Evolutionary conservation across 2,329 filamentous ascomycete species (phyloP), one percentile per base, ranked within the genome.

Genomic region (Cercospora zeina): DNA sequence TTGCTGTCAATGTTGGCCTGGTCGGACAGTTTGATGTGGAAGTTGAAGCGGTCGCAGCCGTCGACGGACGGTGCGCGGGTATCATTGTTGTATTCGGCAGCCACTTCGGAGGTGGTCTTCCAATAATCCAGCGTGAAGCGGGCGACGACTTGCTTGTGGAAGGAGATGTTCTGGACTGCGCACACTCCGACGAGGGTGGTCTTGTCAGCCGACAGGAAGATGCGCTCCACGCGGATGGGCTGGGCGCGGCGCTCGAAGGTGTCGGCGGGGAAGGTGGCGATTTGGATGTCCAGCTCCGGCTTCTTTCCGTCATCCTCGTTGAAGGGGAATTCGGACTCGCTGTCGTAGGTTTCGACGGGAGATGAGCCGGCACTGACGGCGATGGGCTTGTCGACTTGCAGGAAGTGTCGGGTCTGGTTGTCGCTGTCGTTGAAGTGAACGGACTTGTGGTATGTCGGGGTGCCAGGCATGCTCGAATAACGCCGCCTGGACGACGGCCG

Each of bases 391-490:
- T 99, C 95, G 6, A 97, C 88, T 74, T 97, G 91, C 21, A 97
- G 81, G 76, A 99, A 99, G 75, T 97, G 95, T 33, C 95, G 87
- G 39, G 97, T 93, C 70, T 97, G 93, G 78, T 97, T 95, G 39
- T 97, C 86, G 73, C 96, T 91, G 27, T 93, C 91, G 77, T 97
- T 95, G 74, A 99, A 99, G 77, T 99, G 95, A n/a, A 99, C 95
- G 11, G 90, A 92, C 77, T 99, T 99, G 69, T 89, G 89, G 74
- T 93, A 97, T 8, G 93, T 95, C 0, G 95, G 95, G 0, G 95
- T 99, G 59, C 95, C 95, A 8, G 95, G 95, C 91, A 97, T 96
- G 79, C 93, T 97, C 3, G 91, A 96, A 0, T 93, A 93, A 62
- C 95, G 86, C 67, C 91, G 84, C 67, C 85, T 85, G n/a, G 89